A percentile compares a stretch with the other conserved stretches of the same genome.
These are phyloP conservation scores for Candida smagusa DNA, from an alignment of 1,139 yeast species.

Conservation along the genomic window DNA sequence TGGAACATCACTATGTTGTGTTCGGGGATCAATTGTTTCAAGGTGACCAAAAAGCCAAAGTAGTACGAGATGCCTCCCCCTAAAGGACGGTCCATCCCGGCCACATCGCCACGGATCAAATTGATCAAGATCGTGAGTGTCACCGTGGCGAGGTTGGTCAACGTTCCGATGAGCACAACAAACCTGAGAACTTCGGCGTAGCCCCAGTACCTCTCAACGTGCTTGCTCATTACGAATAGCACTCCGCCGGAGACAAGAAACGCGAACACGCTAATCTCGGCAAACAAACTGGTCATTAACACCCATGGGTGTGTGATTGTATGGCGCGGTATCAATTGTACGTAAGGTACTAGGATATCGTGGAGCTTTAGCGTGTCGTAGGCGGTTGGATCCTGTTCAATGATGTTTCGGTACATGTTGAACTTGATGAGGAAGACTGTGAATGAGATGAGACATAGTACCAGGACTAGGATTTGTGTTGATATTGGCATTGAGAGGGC, in stretches of 20 bases:
- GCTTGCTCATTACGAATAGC: slow-evolving; percentile 50
- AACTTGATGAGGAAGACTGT: slow-evolving; percentile 29
- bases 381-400: slow-evolving; percentile 5
- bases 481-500: slow-evolving; percentile 6
- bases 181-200: slow-evolving; percentile 58
- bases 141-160: slow-evolving; percentile 38
- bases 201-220: slow-evolving; percentile 58
- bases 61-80: slow-evolving; percentile 75
- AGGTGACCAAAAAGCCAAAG: slow-evolving; percentile 76
- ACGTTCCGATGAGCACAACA: slow-evolving; percentile 51
- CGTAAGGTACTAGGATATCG: slow-evolving; percentile 51
- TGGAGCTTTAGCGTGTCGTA: slow-evolving; percentile 18
- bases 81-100: slow-evolving; percentile 45
- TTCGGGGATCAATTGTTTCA: slow-evolving; percentile 87
- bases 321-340: slow-evolving; percentile 68
- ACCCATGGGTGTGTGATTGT: slow-evolving; percentile 74
- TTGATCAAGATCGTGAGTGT: slow-evolving; percentile 38
- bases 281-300: slow-evolving; percentile 64
- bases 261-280: slow-evolving; percentile 58
- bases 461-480: slow-evolving; percentile 17
- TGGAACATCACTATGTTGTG: slow-evolving; percentile 70
- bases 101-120: slow-evolving; percentile 33
- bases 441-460: slow-evolving; percentile 21
- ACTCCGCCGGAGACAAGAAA: slow-evolving; percentile 48
- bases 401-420: slow-evolving; percentile 11